Evolutionary conservation across 306 rosid species (phyloP), one percentile per base, ranked within the genome.

Genomic region (Echinosophora koreensis): DNA sequence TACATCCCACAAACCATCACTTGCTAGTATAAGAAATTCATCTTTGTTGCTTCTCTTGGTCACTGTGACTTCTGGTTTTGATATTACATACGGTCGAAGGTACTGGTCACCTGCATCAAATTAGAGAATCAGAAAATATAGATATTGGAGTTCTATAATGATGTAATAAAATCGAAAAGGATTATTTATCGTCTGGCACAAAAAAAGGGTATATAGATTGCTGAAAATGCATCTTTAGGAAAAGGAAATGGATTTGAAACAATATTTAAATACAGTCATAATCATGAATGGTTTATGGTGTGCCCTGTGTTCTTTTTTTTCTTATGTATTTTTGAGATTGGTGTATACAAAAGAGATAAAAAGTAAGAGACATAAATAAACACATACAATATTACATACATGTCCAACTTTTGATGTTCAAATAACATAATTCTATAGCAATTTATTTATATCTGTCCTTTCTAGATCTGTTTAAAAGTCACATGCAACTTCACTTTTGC

Each of bases 1-100:
- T 1, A 90, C 98, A 28, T 87, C 97, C 97, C 98, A 94, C 62
- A 94, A 81, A 0, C 98, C 98, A 80, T 94, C 98, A 57, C 98
- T 92, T 12, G 89, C 97, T 2, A 94, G 83, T 60, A 94, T 83
- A 2, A 94, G 87, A 80, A 94, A 94, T 39, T 94, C 98, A 57
- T 94, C 98, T 6, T 87, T 67, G 16, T 57, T 74, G 5, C 55
- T 90, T 80, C 97, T 70, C 73, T 87, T 88, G 3, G 95, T 89
- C 71, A 90, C 86, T 0, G 90, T 94, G 5, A 92, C 98, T 76
- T 94, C 97, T 44, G 98, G 97, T 77, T 88, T 87, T 4, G 95
- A 85, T 83, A 90, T 92, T 5, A 94, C 95, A 39, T 80, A 94
- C 0, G 98, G 98, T 58, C 86, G 89, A 62, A 94, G 89, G 88